Percentiles rank a stretch among this genome's conserved stretches.
These are phyloP conservation scores for Scytalidium lignicola DNA, from an alignment of 2,329 filamentous ascomycete species.

Conservation along the genomic window DNA sequence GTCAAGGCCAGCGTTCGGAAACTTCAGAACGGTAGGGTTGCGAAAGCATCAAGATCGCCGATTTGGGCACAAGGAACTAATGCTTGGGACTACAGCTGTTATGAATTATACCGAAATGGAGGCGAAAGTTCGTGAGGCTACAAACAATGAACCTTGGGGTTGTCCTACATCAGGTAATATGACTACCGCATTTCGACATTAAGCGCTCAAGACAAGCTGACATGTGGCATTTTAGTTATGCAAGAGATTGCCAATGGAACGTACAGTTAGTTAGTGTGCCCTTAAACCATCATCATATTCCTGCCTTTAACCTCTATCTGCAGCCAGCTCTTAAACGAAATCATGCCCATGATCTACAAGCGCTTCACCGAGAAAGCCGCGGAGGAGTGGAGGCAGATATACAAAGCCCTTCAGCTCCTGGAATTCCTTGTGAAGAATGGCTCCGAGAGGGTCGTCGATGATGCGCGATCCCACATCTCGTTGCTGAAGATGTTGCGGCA, in stretches of 20 bases:
- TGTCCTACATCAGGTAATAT: slow-evolving; percentile 51
- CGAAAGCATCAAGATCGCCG: slow-evolving; percentile 12
- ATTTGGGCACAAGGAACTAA: slow-evolving; percentile 17
- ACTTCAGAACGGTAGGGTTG: slow-evolving; percentile 65
- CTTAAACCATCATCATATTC: slow-evolving; percentile 1
- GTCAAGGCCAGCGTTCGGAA: slow-evolving; percentile 71
- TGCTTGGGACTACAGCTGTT: slow-evolving; percentile 46
- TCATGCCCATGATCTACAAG: slow-evolving; percentile 99
- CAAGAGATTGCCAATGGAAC: slow-evolving; percentile 98
- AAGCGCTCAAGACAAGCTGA: slow-evolving; percentile 13
- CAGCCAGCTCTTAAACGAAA: slow-evolving; percentile 95
- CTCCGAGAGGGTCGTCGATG: slow-evolving; percentile 94
- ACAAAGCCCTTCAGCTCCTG: slow-evolving; percentile 94
- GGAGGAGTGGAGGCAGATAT: slow-evolving; percentile 98
- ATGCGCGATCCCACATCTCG: slow-evolving; percentile 90
- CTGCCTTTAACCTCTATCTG: slow-evolving; percentile 10
- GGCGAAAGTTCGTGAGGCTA: slow-evolving; percentile 84
- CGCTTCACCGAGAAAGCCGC: slow-evolving; percentile 97
- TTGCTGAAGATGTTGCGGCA: slow-evolving; percentile 97
- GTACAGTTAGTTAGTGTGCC: slow-evolving; percentile 80
- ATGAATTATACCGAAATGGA: slow-evolving; percentile 80
- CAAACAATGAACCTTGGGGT: slow-evolving; percentile 98
- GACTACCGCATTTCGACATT: background rate
- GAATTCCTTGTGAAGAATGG: slow-evolving; percentile 98
- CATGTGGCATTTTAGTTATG: slow-evolving; percentile 52